Conservation (phyloP, 352 stramenopile genomes). For the Phytophthora pisi region DNA sequence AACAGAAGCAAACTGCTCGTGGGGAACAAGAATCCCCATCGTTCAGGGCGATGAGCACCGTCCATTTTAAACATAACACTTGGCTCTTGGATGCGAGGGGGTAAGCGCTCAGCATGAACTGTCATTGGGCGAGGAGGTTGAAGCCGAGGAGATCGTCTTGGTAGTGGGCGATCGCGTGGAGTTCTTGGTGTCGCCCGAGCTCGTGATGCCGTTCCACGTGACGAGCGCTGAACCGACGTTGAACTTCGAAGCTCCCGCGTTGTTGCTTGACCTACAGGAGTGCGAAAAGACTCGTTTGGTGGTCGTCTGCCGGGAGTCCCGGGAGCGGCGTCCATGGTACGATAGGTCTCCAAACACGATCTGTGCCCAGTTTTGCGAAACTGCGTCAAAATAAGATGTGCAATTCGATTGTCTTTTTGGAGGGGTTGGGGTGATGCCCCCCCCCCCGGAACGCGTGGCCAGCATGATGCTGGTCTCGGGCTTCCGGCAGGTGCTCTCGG, state of each 20-base stretch:
- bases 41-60: neutral
- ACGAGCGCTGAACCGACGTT: neutral
- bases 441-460: neutral
- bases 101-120: conserved; percentile 3
- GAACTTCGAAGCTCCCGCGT: neutral
- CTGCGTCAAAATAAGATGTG: too few relatives aligned
- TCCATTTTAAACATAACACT: conserved; percentile 1
- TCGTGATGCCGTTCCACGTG: neutral
- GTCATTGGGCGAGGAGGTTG: neutral
- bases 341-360: too few relatives aligned
- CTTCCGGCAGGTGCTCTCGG: neutral
- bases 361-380: too few relatives aligned
- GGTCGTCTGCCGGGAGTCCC: too few relatives aligned
- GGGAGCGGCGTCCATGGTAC: too few relatives aligned
- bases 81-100: conserved; percentile 3
- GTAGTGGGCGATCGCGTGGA: neutral
- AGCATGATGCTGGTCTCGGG: neutral
- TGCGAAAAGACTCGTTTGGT: too few relatives aligned
- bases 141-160: conserved; percentile 2
- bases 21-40: conserved; percentile 7
- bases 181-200: conserved; percentile 1
- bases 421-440: neutral
- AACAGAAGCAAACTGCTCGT: neutral
- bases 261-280: too few relatives aligned
- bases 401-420: too few relatives aligned